A percentile compares a stretch with the other conserved stretches of the same genome.
These are phyloP conservation scores for Lippia alba DNA, from an alignment of 305 asterid species.

Conservation along the genomic window DNA sequence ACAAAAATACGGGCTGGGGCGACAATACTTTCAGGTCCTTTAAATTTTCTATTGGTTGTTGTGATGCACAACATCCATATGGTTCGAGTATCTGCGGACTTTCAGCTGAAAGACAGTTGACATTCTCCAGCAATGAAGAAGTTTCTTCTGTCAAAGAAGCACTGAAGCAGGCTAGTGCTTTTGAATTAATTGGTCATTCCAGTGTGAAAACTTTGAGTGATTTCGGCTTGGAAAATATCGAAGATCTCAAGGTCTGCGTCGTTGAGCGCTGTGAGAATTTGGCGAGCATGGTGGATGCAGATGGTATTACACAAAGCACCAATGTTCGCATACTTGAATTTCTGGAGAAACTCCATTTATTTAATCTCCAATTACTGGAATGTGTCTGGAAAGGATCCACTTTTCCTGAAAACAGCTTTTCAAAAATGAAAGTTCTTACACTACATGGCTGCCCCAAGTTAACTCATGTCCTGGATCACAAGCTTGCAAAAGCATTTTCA, in stretches of 20 bases:
- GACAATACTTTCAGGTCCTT: constrained; percentile 34
- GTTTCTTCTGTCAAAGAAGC: constrained; percentile 16
- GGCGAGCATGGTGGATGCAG: constrained; percentile 6
- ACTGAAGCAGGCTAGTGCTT: constrained; percentile 31
- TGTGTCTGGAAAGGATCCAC: constrained; percentile 24
- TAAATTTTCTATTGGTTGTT: constrained; percentile 23
- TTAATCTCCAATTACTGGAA: constrained; percentile 5
- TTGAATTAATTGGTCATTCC: constrained; percentile 24
- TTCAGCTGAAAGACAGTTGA: constrained; percentile 14
- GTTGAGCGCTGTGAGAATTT: constrained; percentile 3
- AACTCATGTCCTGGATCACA: constrained; percentile 6
- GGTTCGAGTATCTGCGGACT: constrained; percentile 6
- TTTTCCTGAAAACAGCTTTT: neutral
- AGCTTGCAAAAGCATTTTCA: constrained; percentile 12
- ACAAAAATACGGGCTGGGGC: neutral
- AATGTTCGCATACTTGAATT: neutral
- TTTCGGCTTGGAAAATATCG: constrained; percentile 16
- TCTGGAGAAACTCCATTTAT: constrained; percentile 27
- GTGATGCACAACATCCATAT: constrained; percentile 6
- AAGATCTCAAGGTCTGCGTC: constrained; percentile 21
- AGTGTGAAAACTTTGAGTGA: constrained; percentile 49
- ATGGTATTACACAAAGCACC: neutral
- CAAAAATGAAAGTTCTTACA: constrained; percentile 24
- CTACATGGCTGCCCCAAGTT: constrained; percentile 12
- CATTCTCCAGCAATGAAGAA: constrained; percentile 17